These are phyloP conservation scores for Logfia minima DNA, from an alignment of 129 eudicot genomes.

Conservation along the genomic window DNA sequence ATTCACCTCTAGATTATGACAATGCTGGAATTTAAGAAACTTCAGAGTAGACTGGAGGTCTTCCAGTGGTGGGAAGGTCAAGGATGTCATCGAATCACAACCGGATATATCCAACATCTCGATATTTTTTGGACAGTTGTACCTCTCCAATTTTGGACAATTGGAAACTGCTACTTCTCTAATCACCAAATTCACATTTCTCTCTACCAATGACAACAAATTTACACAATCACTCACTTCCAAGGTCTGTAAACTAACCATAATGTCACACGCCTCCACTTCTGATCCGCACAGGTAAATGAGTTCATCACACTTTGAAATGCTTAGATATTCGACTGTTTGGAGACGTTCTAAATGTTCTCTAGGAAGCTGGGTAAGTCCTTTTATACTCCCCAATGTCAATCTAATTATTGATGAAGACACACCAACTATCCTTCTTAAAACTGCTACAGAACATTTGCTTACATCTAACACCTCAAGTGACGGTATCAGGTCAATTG, in stretches of 20 bases:
- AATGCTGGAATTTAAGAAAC: neutral
- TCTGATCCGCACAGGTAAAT: neutral
- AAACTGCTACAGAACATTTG: neutral
- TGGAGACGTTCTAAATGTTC: neutral
- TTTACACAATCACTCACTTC: neutral
- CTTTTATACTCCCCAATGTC: neutral
- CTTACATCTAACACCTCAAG: neutral
- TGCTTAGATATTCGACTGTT: neutral
- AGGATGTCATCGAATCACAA: conserved; percentile 10
- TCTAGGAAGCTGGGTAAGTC: neutral
- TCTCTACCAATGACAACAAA: neutral
- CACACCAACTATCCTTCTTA: neutral
- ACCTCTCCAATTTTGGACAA: conserved; percentile 20
- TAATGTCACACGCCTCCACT: neutral
- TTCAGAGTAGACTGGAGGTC: conserved; percentile 19
- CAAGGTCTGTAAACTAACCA: neutral
- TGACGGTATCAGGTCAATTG: neutral
- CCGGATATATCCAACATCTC: conserved; percentile 7
- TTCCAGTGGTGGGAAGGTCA: conserved; percentile 13
- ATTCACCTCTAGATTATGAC: conserved; percentile 13
- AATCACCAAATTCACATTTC: neutral
- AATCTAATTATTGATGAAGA: neutral
- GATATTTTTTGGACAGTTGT: conserved; percentile 4
- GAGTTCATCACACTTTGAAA: neutral
- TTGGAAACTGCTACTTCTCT: neutral